Evolutionary conservation across 139 green algal species (phyloP), one percentile per base, ranked within the genome.

Genomic region (Chlamydomonas sp.): DNA sequence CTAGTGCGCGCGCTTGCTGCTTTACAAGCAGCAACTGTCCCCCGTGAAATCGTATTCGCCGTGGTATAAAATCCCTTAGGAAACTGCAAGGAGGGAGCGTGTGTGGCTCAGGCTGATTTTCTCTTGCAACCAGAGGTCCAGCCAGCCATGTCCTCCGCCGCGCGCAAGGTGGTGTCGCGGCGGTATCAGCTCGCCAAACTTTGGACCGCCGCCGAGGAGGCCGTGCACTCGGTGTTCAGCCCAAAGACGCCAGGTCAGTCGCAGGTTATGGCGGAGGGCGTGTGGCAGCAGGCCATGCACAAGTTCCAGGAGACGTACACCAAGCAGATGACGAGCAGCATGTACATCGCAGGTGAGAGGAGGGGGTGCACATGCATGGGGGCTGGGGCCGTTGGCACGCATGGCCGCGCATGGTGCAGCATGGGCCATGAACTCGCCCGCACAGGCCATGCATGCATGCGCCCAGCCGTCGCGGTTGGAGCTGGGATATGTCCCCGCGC

Each of bases 341-440:
- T 79, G 48, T 74, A 71, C 10, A 75, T 83, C 1, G 65, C 73
- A 29, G 74, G 82, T 16, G n/a, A n/a, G 58, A n/a, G 50, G 22
- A 61, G 22, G 22, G 6, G 50, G 50, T 8, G 50, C 13, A 16
- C 13, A 54, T 13, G 43, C 43, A 26, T 26, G 13, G 43, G 16
- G 43, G 43, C 43, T 54, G 16, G 13, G 58, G 3, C 69, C 79
- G 5, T 88, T 88, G 85, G 71, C 76, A 1, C 84, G 81, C 31
- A 81, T 75, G 0, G 35, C 90, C 28, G 85, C 86, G 34, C 4
- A 48, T 65, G 60, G 35, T 54, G 62, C 33, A 35, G 39, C 39
- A 57, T 13, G 30, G 13, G 20, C 16, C 35, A 70, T 30, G 20
- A 37, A n/a, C 35, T 26, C 3, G 16, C 16, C 43, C 43, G 43